Evolutionary conservation across 2,329 filamentous ascomycete species (phyloP).

Genomic region (Macrophomina phaseolina): DNA sequence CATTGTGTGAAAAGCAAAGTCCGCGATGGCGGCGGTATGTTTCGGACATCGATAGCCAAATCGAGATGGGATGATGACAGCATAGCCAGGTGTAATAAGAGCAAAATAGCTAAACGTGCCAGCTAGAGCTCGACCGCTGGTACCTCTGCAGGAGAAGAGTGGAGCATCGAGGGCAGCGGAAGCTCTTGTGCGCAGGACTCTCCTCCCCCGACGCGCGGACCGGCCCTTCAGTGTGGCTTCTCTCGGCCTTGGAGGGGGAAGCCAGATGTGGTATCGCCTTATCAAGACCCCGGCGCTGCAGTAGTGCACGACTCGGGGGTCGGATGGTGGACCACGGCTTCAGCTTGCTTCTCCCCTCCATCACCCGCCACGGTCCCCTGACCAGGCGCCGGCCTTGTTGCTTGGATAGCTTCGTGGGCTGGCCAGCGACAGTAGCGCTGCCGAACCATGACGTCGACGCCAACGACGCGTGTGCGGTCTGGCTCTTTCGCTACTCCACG

Average conservation of each 20-base stretch:
- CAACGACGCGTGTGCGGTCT: not conserved
- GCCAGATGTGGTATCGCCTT: conserved; percentile 13
- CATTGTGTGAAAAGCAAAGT: not conserved
- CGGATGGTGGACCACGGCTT: not conserved
- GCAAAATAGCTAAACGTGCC: too few species aligned
- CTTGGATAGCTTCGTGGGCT: not conserved
- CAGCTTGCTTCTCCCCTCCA: not conserved
- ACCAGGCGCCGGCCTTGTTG: not conserved
- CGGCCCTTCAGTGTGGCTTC: not conserved
- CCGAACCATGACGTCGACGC: conserved; percentile 9
- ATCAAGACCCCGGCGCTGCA: not conserved
- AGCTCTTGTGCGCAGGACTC: not conserved
- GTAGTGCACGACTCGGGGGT: not conserved
- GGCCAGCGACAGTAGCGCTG: not conserved
- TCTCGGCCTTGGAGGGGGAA: not conserved
- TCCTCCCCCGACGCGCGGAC: conserved; percentile 16
- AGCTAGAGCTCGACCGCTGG: too few species aligned
- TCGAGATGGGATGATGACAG: not conserved
- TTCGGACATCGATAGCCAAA: not conserved
- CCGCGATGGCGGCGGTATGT: not conserved
- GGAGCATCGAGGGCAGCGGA: not conserved
- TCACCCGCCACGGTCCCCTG: not conserved
- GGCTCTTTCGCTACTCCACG: not conserved
- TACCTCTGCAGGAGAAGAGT: not conserved
- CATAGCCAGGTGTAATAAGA: not conserved